Evolutionary conservation across 2,329 filamentous ascomycete species (phyloP), one percentile per base, ranked within the genome.

Genomic region (Hymenoscyphus infarciens): DNA sequence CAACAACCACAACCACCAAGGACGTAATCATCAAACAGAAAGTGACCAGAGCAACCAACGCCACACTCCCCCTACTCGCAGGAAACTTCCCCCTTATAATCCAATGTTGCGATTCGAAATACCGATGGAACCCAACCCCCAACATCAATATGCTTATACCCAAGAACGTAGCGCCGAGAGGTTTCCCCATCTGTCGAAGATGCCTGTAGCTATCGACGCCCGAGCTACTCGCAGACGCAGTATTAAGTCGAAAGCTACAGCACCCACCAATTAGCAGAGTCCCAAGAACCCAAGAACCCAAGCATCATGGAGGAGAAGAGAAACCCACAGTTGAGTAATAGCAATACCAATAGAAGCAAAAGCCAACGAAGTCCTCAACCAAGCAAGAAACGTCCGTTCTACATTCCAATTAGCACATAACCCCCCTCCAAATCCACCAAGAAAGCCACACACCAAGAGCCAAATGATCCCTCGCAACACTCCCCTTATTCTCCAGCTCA

Each of bases 331-430:
- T 74, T 95, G 91, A 1, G 91, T 94, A 49, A 95, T 84, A 53
- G 90, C 91, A 64, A 95, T 90, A 62, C 91, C 91, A 68, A 95
- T 94, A 38, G 85, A 89, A 11, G 90, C 89, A 72, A 95, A 95
- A 27, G 89, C 87, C 39, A 95, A 82, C 2, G 89, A 92, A 2
- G 91, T 95, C 59, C 91, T 85, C 53, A 95, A 82, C 91, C 91
- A 95, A 61, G 91, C 91, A 35, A 95, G 84, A 75, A 94, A 95
- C 0, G 91, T 95, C 22, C 91, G 84, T 76, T 95, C 91, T 92
- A 68, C 8, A 56, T 19, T 11, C n/a, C 22, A 35, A 63, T 63
- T 54, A 59, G 57, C 57, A 60, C 57, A 60, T 49, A 49, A 27
- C 8, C 19, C 22, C 15, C 22, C 27, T 53, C 16, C 22, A 38